Conservation (phyloP, 2,329 filamentous ascomycete species). For the Graphilbum sp. region DNA sequence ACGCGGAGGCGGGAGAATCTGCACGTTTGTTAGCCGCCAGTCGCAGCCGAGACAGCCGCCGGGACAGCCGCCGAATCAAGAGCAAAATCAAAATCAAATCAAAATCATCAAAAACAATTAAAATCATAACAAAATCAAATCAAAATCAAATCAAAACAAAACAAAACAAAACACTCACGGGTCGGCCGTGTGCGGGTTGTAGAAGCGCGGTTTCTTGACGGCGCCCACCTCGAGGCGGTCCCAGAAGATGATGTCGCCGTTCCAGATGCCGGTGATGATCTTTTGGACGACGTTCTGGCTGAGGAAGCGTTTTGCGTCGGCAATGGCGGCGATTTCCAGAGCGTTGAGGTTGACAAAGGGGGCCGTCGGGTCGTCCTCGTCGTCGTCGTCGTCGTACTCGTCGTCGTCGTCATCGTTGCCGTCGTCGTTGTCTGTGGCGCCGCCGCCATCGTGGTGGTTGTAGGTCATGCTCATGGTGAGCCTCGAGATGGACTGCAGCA, state of each 20-base stretch:
- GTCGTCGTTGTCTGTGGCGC: constrained; percentile 27
- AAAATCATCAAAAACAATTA: neutral
- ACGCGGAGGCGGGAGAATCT: constrained; percentile 61
- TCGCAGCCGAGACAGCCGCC: too few species aligned
- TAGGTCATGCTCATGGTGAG: constrained; percentile 33
- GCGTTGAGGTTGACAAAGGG: constrained; percentile 70
- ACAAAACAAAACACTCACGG: constrained; percentile 27
- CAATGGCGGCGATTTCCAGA: constrained; percentile 70
- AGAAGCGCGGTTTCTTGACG: constrained; percentile 60
- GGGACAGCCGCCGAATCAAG: too few species aligned
- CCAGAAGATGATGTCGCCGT: constrained; percentile 79
- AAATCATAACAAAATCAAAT: neutral
- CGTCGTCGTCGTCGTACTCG: constrained; percentile 27
- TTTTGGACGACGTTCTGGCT: constrained; percentile 67
- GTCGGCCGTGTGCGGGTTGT: constrained; percentile 50
- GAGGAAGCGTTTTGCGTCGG: constrained; percentile 70
- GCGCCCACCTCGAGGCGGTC: constrained; percentile 57
- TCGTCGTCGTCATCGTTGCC: constrained; percentile 27
- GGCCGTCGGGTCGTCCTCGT: constrained; percentile 46
- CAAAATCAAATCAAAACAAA: too few species aligned
- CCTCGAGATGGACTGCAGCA: constrained; percentile 37
- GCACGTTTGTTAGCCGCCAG: constrained; percentile 19
- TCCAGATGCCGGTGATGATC: constrained; percentile 73
- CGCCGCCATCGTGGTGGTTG: constrained; percentile 22
- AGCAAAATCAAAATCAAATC: too few species aligned